These are phyloP conservation scores for Lactarius hengduanensis DNA, from an alignment of 768 basidiomycete species.

Conservation along the genomic window DNA sequence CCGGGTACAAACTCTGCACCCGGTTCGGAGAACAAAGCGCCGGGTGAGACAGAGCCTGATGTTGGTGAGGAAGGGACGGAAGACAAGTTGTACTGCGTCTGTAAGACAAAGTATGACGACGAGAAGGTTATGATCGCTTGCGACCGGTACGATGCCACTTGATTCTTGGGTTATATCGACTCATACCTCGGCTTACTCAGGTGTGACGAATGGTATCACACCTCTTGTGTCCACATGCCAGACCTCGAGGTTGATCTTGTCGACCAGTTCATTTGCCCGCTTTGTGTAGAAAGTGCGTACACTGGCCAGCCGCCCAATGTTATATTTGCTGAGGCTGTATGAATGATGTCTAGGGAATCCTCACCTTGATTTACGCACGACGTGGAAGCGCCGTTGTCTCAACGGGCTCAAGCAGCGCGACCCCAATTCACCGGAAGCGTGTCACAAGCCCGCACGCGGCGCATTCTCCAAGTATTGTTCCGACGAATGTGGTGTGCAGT, in stretches of 20 bases:
- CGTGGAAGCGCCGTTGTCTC: slow-evolving; percentile 79
- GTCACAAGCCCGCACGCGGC: slow-evolving; percentile 78
- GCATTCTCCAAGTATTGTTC: slow-evolving; percentile 91
- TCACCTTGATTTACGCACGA: slow-evolving; percentile 59
- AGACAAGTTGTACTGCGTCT: slow-evolving; percentile 84
- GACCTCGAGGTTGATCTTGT: slow-evolving; percentile 84
- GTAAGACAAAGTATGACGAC: slow-evolving; percentile 84
- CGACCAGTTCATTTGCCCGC: slow-evolving; percentile 89
- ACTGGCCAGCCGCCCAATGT: not conserved
- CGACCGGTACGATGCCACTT: slow-evolving; percentile 60
- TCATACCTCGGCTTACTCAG: slow-evolving; percentile 39
- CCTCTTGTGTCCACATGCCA: slow-evolving; percentile 76
- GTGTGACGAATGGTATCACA: slow-evolving; percentile 96
- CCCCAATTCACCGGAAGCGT: slow-evolving; percentile 62
- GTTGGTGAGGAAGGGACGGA: slow-evolving; percentile 46
- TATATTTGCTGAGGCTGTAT: not conserved
- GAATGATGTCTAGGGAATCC: slow-evolving; percentile 49
- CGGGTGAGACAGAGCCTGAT: slow-evolving; percentile 36
- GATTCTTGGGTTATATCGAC: not conserved
- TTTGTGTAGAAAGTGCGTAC: slow-evolving; percentile 69
- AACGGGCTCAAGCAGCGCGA: slow-evolving; percentile 62
- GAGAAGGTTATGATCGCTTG: slow-evolving; percentile 92
- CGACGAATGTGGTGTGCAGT: slow-evolving; percentile 78
- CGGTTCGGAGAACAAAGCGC: slow-evolving; percentile 46
- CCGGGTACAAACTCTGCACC: slow-evolving; percentile 26